Conservation (phyloP, 1,139 yeast species). For the Yarrowia galli region DNA sequence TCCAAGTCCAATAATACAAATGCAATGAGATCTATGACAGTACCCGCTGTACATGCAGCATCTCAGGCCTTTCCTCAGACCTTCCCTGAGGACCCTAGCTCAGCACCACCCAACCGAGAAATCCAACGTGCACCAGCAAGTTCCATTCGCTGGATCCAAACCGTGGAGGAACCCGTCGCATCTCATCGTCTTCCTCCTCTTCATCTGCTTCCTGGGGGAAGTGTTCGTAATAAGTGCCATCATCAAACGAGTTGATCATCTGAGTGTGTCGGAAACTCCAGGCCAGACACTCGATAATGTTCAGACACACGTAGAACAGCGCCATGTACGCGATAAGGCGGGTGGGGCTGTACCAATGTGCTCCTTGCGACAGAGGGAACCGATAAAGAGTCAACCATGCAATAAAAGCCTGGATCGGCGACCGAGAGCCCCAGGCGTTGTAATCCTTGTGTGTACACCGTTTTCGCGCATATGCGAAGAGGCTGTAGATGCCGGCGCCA, state of each 20-base stretch:
- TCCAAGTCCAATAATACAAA: background rate
- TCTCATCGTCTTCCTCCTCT: constrained; percentile 34
- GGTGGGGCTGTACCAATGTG: constrained; percentile 22
- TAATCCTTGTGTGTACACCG: constrained; percentile 25
- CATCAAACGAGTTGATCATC: constrained; percentile 37
- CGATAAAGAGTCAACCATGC: constrained; percentile 31
- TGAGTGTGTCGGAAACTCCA: constrained; percentile 33
- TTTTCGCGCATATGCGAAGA: constrained; percentile 1
- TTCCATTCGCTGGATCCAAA: constrained; percentile 26
- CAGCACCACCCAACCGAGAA: constrained; percentile 13
- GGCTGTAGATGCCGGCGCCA: constrained; percentile 19
- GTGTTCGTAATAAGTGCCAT: constrained; percentile 29
- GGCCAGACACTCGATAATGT: constrained; percentile 20
- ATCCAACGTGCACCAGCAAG: constrained; percentile 22
- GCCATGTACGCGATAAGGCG: constrained; percentile 19
- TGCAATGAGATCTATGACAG: constrained; percentile 25
- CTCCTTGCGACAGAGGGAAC: constrained; percentile 3
- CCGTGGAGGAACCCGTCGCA: constrained; percentile 33
- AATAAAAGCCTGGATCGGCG: constrained; percentile 27
- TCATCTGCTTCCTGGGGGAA: constrained; percentile 19
- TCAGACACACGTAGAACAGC: constrained; percentile 27
- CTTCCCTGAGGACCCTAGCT: background rate
- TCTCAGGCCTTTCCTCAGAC: no score
- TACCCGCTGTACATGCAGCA: constrained; percentile 1
- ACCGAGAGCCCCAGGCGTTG: constrained; percentile 29